These are phyloP conservation scores for Tremella mesenterica DNA, from an alignment of 768 basidiomycete species.

Conservation along the genomic window DNA sequence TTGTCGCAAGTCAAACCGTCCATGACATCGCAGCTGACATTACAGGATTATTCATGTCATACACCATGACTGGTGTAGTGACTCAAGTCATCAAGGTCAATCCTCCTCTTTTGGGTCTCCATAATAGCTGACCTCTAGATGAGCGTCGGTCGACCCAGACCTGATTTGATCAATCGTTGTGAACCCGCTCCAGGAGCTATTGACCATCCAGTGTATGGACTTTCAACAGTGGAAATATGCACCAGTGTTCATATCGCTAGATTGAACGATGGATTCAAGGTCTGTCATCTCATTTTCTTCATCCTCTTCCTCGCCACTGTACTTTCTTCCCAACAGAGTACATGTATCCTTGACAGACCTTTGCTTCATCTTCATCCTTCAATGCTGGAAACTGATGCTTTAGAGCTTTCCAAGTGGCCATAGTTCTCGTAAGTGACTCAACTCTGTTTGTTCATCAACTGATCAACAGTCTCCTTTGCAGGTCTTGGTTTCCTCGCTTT, in stretches of 20 bases:
- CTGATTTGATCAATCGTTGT: slow-evolving; percentile 41
- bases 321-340: too few species aligned
- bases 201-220: slow-evolving; percentile 59
- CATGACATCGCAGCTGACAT: not conserved
- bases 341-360: not conserved
- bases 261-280: slow-evolving; percentile 71
- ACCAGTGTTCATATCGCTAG: slow-evolving; percentile 57
- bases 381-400: not conserved
- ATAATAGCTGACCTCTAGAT: slow-evolving; percentile 27
- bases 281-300: slow-evolving; percentile 10
- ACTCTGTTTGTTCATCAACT: slow-evolving; percentile 1
- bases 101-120: not conserved
- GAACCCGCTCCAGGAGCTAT: slow-evolving; percentile 57
- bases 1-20: not conserved
- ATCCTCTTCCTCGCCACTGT: not conserved
- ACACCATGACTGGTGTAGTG: slow-evolving; percentile 65
- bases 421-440: slow-evolving; percentile 58
- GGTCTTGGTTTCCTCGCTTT: slow-evolving; percentile 81
- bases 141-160: slow-evolving; percentile 49
- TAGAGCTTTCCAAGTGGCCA: slow-evolving; percentile 83
- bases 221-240: slow-evolving; percentile 70
- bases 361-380: not conserved
- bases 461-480: slow-evolving; percentile 69
- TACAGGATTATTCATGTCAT: slow-evolving; percentile 58
- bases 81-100: slow-evolving; percentile 68